phyloP scores from a whole-genome alignment of 805 yeast species.

The Pichia insulana region DNA sequence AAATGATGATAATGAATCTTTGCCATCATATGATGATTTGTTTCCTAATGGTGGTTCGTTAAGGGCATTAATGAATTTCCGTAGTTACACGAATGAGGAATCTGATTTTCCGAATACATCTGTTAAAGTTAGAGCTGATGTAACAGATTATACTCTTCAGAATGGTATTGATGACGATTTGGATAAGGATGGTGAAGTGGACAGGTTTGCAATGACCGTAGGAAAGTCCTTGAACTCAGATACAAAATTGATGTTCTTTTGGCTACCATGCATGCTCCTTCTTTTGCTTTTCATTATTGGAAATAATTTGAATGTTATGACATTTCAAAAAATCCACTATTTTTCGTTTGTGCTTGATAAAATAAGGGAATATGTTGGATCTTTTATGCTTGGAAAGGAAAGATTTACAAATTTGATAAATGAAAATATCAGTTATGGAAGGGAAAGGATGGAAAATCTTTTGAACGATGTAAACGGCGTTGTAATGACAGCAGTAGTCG shows the following conservation, averaged over 20 bases:
- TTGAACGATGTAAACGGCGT: conserved; percentile 35
- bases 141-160: too few species aligned
- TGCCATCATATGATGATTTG: conserved; percentile 70
- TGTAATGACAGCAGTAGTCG: conserved; percentile 30
- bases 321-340: conserved; percentile 15
- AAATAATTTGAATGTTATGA: conserved; percentile 20
- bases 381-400: conserved; percentile 42
- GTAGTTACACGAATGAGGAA: conserved; percentile 16
- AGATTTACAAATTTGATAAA: conserved; percentile 27
- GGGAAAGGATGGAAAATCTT: conserved; percentile 26
- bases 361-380: conserved; percentile 37
- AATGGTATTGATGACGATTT: background rate
- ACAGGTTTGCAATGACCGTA: conserved; percentile 19
- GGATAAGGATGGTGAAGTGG: conserved; percentile 6
- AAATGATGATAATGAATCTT: conserved; percentile 33
- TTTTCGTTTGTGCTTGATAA: conserved; percentile 29
- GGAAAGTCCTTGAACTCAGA: conserved; percentile 56
- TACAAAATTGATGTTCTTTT: conserved; percentile 78
- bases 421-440: conserved; percentile 26
- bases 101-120: too few species aligned
- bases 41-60: conserved; percentile 44
- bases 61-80: conserved; percentile 24
- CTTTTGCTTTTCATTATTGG: conserved; percentile 36
- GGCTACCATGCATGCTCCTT: conserved; percentile 72
- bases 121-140: too few species aligned